Conservation (phyloP, 2,329 filamentous ascomycete genomes). For the Botrytis tulipae region DNA sequence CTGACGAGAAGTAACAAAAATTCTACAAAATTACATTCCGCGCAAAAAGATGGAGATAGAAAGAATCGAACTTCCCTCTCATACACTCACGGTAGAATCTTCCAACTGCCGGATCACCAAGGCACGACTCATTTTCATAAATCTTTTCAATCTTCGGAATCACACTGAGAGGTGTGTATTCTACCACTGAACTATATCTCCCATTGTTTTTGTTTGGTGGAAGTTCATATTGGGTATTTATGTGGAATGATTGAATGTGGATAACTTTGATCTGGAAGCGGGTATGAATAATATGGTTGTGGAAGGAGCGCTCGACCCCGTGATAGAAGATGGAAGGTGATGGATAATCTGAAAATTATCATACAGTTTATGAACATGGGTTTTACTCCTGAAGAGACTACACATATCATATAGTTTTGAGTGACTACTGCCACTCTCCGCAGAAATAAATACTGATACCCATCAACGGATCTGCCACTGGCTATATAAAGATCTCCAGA, state of each 20-base stretch:
- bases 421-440: background rate
- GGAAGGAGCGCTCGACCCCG: background rate
- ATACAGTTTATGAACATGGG: background rate
- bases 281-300: background rate
- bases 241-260: background rate
- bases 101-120: background rate
- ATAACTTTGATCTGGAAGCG: background rate
- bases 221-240: rapidly evolving
- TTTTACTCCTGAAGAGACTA: background rate
- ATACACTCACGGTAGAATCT: background rate
- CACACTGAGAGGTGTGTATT: background rate
- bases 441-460: background rate
- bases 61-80: background rate
- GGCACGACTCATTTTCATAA: background rate
- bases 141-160: background rate
- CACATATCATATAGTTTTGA: background rate
- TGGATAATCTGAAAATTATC: too few relatives aligned
- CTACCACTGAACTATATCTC: background rate
- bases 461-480: rapidly evolving
- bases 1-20: background rate
- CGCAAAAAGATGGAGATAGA: background rate
- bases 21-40: rapidly evolving
- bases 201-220: background rate
- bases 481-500: background rate
- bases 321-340: background rate